Base-by-base conservation (phyloP, 768 basidiomycete genomes). In the Goffeauzyma gilvescens region DNA sequence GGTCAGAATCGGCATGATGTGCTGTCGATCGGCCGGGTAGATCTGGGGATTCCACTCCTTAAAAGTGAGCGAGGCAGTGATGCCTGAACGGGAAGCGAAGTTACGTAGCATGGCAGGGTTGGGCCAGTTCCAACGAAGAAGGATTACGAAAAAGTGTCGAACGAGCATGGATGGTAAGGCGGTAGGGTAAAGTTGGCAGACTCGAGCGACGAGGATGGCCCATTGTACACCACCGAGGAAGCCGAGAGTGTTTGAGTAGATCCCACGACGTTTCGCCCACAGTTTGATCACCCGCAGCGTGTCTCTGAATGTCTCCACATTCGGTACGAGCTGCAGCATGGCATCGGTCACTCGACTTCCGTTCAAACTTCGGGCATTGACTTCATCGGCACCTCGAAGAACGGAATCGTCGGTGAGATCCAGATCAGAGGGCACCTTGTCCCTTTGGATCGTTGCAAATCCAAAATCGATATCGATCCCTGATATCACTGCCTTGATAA, bases 1-100 rank as follows among this genome's bases (percentile, higher is more conserved):
- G 2, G 93, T 98, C 54, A 98, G 96, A 57, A 98, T 95, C 10
- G 93, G 93, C 93, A 96, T 96, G 51, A 85, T 74, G 66, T 98
- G 93, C 17, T 42, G 38, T 45, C 82, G 72, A 63, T 95, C 87
- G 46, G 75, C 75, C 4, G 86, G 86, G 62, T 90, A 95, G 42
- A 93, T 63, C 81, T 79, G 84, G 2, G 93, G 93, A 65, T 98
- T 98, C 93, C 93, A 98, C 2, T 96, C 86, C 21, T 49, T 49
- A 21, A 49, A 14, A 17, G 44, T 49, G 24, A 49, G 13, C 10
- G 47, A 39, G 18, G 24, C 37, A 12, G 47, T 38, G 14, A 49
- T 31, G 35, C 42, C 31, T 20, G 47, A 44, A 7, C 41, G 40
- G 21, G 87, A 85, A 63, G 95, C 89, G 34, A 98, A 95, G 64